Evolutionary conservation across 257 asterid genomes (phyloP).

Genomic region (Solanum virginianum): DNA sequence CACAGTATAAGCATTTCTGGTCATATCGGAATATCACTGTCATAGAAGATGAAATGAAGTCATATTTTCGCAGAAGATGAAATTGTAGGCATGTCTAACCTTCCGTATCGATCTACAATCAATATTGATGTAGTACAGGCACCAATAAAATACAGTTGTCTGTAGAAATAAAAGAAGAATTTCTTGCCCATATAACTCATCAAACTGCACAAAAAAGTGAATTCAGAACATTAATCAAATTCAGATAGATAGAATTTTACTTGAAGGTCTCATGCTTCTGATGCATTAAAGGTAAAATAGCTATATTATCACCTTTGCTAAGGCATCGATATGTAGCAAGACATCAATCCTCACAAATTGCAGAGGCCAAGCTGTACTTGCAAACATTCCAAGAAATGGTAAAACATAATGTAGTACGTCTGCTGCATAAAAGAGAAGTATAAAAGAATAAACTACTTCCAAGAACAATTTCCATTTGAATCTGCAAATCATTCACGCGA

Average conservation of each 20-base stretch:
- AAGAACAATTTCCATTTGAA: not conserved
- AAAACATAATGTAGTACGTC: not conserved
- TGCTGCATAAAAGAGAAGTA: not conserved
- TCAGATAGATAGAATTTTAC: too few species aligned
- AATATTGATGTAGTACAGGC: not conserved
- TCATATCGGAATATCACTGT: too few species aligned
- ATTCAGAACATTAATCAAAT: not conserved
- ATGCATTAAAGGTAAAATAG: not conserved
- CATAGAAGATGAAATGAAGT: too few species aligned
- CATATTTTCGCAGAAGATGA: too few species aligned
- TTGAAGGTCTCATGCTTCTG: not conserved
- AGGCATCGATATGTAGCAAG: not conserved
- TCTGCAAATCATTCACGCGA: not conserved
- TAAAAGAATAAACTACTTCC: not conserved
- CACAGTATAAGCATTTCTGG: not conserved
- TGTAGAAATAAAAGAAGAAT: not conserved
- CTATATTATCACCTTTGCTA: not conserved
- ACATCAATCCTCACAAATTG: not conserved
- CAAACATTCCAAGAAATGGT: not conserved
- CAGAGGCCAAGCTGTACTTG: not conserved
- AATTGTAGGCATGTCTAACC: not conserved
- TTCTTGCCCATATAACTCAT: not conserved
- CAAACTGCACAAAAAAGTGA: not conserved
- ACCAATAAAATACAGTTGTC: not conserved
- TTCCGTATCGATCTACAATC: not conserved